phyloP scores from a whole-genome alignment of 2,329 filamentous ascomycete genomes.

The Gliomastix tumulicola region DNA sequence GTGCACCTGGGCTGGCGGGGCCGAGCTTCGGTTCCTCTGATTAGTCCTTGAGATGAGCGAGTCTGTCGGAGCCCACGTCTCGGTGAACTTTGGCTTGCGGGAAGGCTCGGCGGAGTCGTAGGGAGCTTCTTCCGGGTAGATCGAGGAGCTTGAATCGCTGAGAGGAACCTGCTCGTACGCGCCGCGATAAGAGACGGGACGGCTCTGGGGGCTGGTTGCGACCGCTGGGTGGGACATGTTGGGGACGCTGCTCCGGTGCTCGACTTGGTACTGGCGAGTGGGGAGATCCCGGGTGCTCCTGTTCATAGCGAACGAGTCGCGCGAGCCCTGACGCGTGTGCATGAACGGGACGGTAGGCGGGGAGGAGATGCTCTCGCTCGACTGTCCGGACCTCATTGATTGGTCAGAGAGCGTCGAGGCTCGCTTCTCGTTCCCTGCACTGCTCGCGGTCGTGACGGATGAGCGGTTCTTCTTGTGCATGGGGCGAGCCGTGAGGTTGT shows the following conservation, averaged over 20 bases:
- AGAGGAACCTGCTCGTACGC: conserved; percentile 45
- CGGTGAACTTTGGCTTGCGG: conserved; percentile 37
- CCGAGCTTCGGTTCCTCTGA: conserved; percentile 38
- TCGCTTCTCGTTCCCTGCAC: conserved; percentile 49
- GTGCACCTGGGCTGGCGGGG: no score
- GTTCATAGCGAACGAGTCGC: conserved; percentile 45
- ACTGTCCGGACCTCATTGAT: no score
- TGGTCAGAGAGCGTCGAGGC: conserved; percentile 40
- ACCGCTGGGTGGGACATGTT: conserved; percentile 34
- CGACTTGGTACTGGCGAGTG: conserved; percentile 47
- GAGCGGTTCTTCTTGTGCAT: conserved; percentile 69
- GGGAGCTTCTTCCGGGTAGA: no score
- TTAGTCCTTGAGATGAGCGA: conserved; percentile 47
- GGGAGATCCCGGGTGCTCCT: conserved; percentile 50
- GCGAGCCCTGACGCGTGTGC: conserved; percentile 64
- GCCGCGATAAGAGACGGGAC: conserved; percentile 26
- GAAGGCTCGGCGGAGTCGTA: conserved; percentile 8
- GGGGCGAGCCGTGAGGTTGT: conserved; percentile 68
- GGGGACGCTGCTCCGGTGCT: conserved; percentile 29
- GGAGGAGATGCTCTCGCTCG: no score
- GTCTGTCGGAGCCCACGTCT: conserved; percentile 48
- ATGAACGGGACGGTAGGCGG: conserved; percentile 66
- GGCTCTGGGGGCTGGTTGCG: conserved; percentile 40
- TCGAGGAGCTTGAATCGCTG: conserved; percentile 26
- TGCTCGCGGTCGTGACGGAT: conserved; percentile 40